Conservation (phyloP, 768 basidiomycete species). For the Suillus sp. region DNA sequence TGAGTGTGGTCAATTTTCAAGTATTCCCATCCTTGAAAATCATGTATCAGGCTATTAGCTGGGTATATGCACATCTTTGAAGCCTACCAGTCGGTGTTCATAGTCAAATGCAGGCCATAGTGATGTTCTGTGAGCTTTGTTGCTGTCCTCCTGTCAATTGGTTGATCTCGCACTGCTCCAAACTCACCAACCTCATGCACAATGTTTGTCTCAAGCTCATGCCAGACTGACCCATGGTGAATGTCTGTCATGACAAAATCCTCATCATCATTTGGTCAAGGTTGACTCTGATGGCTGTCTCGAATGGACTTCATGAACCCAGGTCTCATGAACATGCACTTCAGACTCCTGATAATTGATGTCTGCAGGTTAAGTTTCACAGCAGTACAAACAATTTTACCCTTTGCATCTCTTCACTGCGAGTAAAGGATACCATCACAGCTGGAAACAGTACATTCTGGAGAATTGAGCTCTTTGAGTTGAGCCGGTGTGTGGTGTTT, state of each 20-base stretch:
- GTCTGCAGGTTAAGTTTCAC: no score
- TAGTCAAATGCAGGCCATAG: background rate
- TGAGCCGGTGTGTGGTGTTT: background rate
- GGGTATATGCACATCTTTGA: no score
- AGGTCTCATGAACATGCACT: background rate
- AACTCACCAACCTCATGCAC: background rate
- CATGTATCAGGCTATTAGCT: no score
- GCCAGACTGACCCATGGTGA: background rate
- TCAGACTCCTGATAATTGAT: no score
- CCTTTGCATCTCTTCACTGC: no score
- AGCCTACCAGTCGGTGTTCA: background rate
- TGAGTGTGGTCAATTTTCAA: background rate
- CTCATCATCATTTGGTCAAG: background rate
- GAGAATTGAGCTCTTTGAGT: background rate
- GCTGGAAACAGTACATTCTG: no score
- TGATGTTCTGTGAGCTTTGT: background rate
- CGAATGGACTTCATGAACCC: background rate
- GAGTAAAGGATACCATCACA: no score
- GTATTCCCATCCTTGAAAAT: conserved; percentile 2
- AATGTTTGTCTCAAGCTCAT: background rate
- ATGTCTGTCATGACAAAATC: background rate
- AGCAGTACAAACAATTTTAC: no score
- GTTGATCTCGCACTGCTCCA: no score
- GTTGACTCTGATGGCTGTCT: background rate
- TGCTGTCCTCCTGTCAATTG: no score